Percentiles rank a stretch among this genome's conserved stretches.
Evolutionary conservation across 306 rosid genomes (phyloP).

Genomic region (Psophocarpus tetragonolobus): DNA sequence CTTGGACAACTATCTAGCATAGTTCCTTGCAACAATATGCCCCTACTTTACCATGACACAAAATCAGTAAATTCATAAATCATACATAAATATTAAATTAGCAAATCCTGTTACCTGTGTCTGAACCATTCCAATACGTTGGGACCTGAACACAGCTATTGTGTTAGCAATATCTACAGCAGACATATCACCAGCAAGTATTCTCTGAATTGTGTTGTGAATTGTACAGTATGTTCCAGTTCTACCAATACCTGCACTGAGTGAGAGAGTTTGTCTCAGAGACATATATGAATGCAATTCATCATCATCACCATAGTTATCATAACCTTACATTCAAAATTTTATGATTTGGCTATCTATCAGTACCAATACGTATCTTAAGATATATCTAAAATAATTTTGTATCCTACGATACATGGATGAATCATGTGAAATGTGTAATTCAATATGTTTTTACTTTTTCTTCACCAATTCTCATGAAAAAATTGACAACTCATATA

Average conservation of each 20-base stretch:
- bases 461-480: too few species aligned
- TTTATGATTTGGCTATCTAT: too few species aligned
- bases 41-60: conserved; percentile 20
- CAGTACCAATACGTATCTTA: too few species aligned
- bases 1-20: conserved; percentile 6
- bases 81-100: conserved; percentile 7
- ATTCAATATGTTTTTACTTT: too few species aligned
- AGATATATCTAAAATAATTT: too few species aligned
- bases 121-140: conserved; percentile 96
- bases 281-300: conserved; percentile 30
- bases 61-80: conserved; percentile 17
- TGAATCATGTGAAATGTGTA: too few species aligned
- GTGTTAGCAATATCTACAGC: conserved; percentile 77
- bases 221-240: conserved; percentile 91
- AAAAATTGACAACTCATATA: too few species aligned
- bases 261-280: conserved; percentile 50
- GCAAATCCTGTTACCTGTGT: conserved; percentile 61
- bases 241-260: conserved; percentile 99
- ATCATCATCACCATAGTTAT: too few species aligned
- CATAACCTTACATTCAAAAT: too few species aligned
- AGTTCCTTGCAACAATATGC: conserved; percentile 5
- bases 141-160: conserved; percentile 73
- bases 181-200: conserved; percentile 87
- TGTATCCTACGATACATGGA: too few species aligned
- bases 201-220: conserved; percentile 89